Evolutionary conservation across 78 protist genomes (phyloP), one percentile per base, ranked within the genome.

Genomic region (Pelomyxa schiedti): DNA sequence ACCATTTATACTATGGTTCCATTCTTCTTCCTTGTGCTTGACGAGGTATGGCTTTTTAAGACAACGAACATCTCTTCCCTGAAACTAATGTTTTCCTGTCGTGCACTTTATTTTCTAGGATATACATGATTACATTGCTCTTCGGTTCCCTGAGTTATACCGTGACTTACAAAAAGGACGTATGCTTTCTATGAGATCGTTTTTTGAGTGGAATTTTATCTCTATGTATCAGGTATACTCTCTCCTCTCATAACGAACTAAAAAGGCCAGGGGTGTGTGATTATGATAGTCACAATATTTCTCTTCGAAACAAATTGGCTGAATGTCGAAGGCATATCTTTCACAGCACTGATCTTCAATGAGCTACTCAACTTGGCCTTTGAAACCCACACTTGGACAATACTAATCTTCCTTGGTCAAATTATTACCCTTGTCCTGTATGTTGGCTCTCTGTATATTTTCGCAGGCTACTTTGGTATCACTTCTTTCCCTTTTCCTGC

Each of bases 1-100:
- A 96, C 98, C 0, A 40, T 94, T 65, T 95, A 87, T 86, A 95
- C 98, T 4, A 89, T 90, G 84, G 78, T 85, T 0, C 99, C 99
- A 0, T 95, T 94, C 35, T 94, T 94, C 73, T 79, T 93, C 28
- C 80, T 94, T 58, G 94, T 94, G 30, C 80, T 92, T 16, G 95
- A 94, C 53, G 86, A 83, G 66, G 97, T 92, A n/a, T n/a, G n/a
- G n/a, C n/a, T n/a, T 47, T 47, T 24, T 22, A 22, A 47, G 35
- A 47, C 22, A 47, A 22, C 63, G 63, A 24, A 22, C 22, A 22
- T 47, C 22, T 47, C 63, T 47, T 22, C 22, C 63, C n/a, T n/a
- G n/a, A n/a, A n/a, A n/a, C n/a, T n/a, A n/a, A n/a, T n/a, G n/a
- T n/a, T n/a, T n/a, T n/a, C n/a, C n/a, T n/a, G n/a, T n/a, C n/a